Evolutionary conservation across 2,329 filamentous ascomycete species (phyloP), one percentile per base, ranked within the genome.

Genomic region (Trichoderma gracile): DNA sequence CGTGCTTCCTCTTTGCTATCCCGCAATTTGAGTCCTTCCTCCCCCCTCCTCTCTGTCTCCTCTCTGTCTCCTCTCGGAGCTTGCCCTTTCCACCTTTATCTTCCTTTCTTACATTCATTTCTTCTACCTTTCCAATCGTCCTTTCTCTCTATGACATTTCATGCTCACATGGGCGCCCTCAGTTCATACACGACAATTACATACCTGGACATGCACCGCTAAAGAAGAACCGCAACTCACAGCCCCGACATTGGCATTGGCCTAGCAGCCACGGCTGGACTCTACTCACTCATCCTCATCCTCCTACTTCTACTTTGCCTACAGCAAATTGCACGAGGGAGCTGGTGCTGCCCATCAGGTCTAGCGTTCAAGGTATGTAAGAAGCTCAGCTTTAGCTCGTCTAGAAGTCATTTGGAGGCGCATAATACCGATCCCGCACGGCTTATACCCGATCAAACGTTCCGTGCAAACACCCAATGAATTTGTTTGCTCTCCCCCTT

Each of bases 381-480:
- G 53, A 56, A 56, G 21, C 21, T 40, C 55, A 33, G 15, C 14
- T 14, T 38, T 23, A 42, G 21, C 33, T n/a, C 50, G 4, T 55
- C 33, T 38, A 10, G 12, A 38, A 38, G 2, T 12, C 10, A 3
- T 10, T 38, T 38, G 3, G 12, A 10, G 21, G 19, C 12, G 12
- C 58, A 62, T 62, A 62, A 62, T 62, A 38, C 58, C 58, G 58
- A 62, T 49, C 49, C 58, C 58, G 58, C 58, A 43, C 25, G 10
- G 58, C 58, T 62, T 62, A 62, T 54, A 27, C 47, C 58, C 58
- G 58, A 62, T 53, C 30, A 23, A 27, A 21, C 40, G n/a, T 62
- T 46, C 10, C 17, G 38, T 57, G 33, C 42, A 45, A 52, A 46
- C 40, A 27, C 15, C 47, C 49, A 54, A 62, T 62, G 17, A 62